Evolutionary conservation across 768 basidiomycete species (phyloP).

Genomic region (Jaapia argillacea): DNA sequence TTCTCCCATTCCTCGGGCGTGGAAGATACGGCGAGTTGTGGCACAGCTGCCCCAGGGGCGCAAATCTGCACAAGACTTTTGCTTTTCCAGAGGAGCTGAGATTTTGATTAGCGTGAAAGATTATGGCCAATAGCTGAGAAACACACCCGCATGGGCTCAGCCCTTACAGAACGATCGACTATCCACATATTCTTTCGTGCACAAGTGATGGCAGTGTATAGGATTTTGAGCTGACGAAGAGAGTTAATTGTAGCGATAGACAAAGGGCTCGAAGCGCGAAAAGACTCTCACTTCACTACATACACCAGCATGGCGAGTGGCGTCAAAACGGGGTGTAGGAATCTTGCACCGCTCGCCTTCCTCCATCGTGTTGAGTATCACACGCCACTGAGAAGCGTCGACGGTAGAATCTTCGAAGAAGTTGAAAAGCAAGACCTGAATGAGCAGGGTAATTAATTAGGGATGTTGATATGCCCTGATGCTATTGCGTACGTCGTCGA

Average conservation of each 20-base stretch:
- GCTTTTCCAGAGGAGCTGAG: constrained; percentile 41
- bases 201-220: constrained; percentile 60
- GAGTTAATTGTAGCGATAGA: not conserved
- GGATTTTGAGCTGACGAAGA: constrained; percentile 40
- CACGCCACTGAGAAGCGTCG: constrained; percentile 42
- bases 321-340: constrained; percentile 36
- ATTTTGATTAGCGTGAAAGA: not conserved
- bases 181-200: constrained; percentile 61
- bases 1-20: constrained; percentile 35
- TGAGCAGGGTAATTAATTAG: not conserved
- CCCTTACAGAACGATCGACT: constrained; percentile 45
- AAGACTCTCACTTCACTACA: constrained; percentile 46
- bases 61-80: constrained; percentile 36
- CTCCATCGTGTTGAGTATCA: constrained; percentile 33
- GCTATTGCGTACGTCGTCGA: constrained; percentile 36
- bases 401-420: constrained; percentile 55
- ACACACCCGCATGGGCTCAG: constrained; percentile 52
- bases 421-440: constrained; percentile 54
- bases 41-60: constrained; percentile 36
- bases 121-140: not conserved
- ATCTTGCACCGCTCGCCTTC: constrained; percentile 6
- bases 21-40: constrained; percentile 45
- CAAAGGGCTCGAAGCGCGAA: too few relatives aligned
- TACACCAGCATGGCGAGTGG: constrained; percentile 37
- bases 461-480: not conserved